Evolutionary conservation across 2,329 filamentous ascomycete species (phyloP), one percentile per base, ranked within the genome.

Genomic region (Aspergillus fijiensis): DNA sequence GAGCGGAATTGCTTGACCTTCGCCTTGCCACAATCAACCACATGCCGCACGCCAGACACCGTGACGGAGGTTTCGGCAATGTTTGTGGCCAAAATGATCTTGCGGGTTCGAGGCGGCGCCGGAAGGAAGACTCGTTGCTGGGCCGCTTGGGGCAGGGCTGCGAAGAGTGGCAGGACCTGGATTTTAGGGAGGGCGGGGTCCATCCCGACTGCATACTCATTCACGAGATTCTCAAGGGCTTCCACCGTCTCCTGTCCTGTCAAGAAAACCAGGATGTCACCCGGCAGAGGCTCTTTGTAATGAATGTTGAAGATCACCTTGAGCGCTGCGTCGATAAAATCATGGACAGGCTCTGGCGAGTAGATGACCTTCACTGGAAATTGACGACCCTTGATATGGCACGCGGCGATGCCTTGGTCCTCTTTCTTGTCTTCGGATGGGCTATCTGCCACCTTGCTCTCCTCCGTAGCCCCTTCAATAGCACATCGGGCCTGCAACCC

Each of bases 21-120:
- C 9, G 90, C 91, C 70, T 97, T 97, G 50, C 95, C 95, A 58
- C 90, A 90, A 72, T 99, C 95, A 21, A 99, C 84, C 10, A 99
- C 94, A 67, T 90, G 95, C 4, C 91, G 87, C 6, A 99, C 92
- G 2, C 95, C 95, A 0, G 94, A 90, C 0, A 99, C 93, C 0
- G 95, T 99, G 60, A 99, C 90, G 1, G 95, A 98, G 0, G 95
- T 98, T 75, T 99, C 95, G n/a, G 95, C 95, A 69, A 99, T 98
- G 70, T 99, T 99, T 14, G 95, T 99, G 0, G 93, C 89, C 0
- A 99, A 80, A 0, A 99, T 92, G 12, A 98, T 84, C 72, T 98
- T 98, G 49, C 95, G 85, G 0, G 91, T 96, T 2, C 87, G 85
- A 58, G 86, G 86, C 0, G 86, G 85, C 23, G 90, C 84, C 1